Conservation (phyloP, 768 basidiomycete genomes). For the Chalciporus chontae region DNA sequence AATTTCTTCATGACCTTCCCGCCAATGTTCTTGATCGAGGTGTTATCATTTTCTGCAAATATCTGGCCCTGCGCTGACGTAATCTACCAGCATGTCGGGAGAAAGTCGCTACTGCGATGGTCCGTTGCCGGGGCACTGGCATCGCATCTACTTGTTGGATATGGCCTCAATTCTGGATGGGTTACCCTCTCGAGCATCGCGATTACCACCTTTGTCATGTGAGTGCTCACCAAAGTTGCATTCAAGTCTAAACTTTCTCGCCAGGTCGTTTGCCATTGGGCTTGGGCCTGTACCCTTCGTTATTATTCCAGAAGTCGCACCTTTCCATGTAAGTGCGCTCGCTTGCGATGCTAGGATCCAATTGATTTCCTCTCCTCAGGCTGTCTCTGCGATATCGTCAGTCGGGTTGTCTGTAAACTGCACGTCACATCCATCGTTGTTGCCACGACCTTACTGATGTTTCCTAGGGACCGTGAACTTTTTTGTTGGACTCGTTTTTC, state of each 20-base stretch:
- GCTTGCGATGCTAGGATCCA: neutral
- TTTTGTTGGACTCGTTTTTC: slow-evolving; percentile 76
- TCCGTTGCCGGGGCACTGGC: slow-evolving; percentile 65
- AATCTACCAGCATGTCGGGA: slow-evolving; percentile 59
- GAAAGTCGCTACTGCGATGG: slow-evolving; percentile 60
- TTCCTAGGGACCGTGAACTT: slow-evolving; percentile 79
- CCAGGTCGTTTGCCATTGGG: slow-evolving; percentile 83
- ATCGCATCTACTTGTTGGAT: slow-evolving; percentile 66
- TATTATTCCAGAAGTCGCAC: slow-evolving; percentile 87
- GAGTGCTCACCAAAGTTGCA: slow-evolving; percentile 22
- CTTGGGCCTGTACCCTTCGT: slow-evolving; percentile 93
- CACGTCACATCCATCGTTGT: slow-evolving; percentile 30
- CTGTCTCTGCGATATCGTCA: slow-evolving; percentile 78
- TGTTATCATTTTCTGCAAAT: slow-evolving; percentile 24
- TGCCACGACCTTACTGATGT: slow-evolving; percentile 1
- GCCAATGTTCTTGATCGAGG: slow-evolving; percentile 84
- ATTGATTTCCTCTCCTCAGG: slow-evolving; percentile 36
- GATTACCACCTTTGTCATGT: slow-evolving; percentile 82
- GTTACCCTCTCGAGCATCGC: slow-evolving; percentile 65
- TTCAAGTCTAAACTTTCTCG: slow-evolving; percentile 3
- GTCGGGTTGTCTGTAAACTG: slow-evolving; percentile 72
- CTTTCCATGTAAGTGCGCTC: slow-evolving; percentile 55
- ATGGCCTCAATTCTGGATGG: slow-evolving; percentile 61
- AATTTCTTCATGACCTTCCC: slow-evolving; percentile 78
- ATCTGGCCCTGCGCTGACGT: slow-evolving; percentile 2